Percentiles rank a stretch among this genome's conserved stretches.
These are phyloP conservation scores for Penicillium robsamsonii DNA, from an alignment of 495 filamentous ascomycete genomes.

Conservation along the genomic window DNA sequence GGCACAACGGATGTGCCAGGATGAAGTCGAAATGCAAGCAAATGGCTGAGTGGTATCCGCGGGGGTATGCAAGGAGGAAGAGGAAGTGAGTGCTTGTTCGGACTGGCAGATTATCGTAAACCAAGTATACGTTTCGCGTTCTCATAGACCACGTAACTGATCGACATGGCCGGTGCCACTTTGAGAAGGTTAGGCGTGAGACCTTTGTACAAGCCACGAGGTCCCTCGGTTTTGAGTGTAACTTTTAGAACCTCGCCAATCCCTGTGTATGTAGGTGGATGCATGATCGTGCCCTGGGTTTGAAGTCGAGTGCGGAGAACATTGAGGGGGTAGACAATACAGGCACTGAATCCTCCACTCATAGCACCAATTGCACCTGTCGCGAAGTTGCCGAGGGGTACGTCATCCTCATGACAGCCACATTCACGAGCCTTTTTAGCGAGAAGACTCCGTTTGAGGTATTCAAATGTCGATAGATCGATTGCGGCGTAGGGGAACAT, in stretches of 20 bases:
- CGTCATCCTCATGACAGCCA: slow-evolving; percentile 78
- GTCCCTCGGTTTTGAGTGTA: slow-evolving; percentile 79
- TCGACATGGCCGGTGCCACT: slow-evolving; percentile 93
- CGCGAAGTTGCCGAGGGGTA: slow-evolving; percentile 68
- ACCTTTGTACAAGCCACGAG: slow-evolving; percentile 88
- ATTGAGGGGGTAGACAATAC: slow-evolving; percentile 91
- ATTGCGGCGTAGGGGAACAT: slow-evolving; percentile 99
- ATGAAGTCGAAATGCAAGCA: neutral
- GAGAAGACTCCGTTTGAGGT: slow-evolving; percentile 73
- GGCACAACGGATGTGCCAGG: neutral
- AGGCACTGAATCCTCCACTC: slow-evolving; percentile 91
- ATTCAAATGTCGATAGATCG: slow-evolving; percentile 92
- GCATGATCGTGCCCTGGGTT: slow-evolving; percentile 87
- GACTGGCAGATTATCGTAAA: slow-evolving; percentile 52
- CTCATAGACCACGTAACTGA: slow-evolving; percentile 97
- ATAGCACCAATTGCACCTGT: slow-evolving; percentile 83
- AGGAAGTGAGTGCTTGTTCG: neutral
- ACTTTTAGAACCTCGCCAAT: slow-evolving; percentile 81
- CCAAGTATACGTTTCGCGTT: slow-evolving; percentile 80
- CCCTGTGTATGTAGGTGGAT: slow-evolving; percentile 86
- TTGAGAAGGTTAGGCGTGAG: slow-evolving; percentile 95
- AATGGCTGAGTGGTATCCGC: neutral
- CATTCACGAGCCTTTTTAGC: slow-evolving; percentile 65
- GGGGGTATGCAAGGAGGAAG: neutral
- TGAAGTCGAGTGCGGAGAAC: slow-evolving; percentile 91